phyloP scores from a whole-genome alignment of 371 early-diverging fungal genomes.

The Mortierella sp. region DNA sequence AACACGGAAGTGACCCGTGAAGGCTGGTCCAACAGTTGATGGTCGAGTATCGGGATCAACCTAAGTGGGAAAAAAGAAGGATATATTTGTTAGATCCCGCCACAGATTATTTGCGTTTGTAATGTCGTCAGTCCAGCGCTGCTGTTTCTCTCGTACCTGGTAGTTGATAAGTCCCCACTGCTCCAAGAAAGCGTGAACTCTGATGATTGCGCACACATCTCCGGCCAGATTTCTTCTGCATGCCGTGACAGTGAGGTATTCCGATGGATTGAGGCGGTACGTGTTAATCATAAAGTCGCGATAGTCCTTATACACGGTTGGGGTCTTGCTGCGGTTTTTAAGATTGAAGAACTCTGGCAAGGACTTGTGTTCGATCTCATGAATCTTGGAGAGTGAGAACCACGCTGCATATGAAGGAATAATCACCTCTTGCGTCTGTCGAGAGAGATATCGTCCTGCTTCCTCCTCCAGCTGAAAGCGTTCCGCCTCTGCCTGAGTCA shows the following conservation, averaged over 20 bases:
- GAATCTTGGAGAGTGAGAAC: conserved; percentile 88
- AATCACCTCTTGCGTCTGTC: conserved; percentile 80
- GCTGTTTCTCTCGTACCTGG: conserved; percentile 72
- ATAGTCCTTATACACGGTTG: conserved; percentile 93
- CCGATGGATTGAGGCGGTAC: conserved; percentile 93
- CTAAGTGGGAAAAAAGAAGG: conserved; percentile 52
- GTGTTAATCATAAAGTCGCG: conserved; percentile 98
- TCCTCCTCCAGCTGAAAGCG: conserved; percentile 69
- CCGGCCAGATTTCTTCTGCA: conserved; percentile 95
- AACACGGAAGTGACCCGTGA: conserved; percentile 95
- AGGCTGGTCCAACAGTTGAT: conserved; percentile 91
- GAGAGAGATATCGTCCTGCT: conserved; percentile 75
- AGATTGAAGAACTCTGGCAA: conserved; percentile 97
- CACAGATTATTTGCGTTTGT: too few species aligned
- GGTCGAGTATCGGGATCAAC: conserved; percentile 93
- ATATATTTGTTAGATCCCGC: too few species aligned
- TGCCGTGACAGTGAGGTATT: conserved; percentile 97
- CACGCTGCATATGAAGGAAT: conserved; percentile 93
- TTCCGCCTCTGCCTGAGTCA: conserved; percentile 51
- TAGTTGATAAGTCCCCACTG: conserved; percentile 99
- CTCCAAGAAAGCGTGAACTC: conserved; percentile 98
- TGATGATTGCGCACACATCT: conserved; percentile 97
- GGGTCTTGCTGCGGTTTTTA: conserved; percentile 92
- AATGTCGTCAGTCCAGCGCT: not conserved
- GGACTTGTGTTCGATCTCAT: conserved; percentile 92